Percentiles rank a stretch among this genome's conserved stretches.
These are phyloP conservation scores for Sporothrix globosa DNA, from an alignment of 2,329 filamentous ascomycete genomes.

Conservation along the genomic window DNA sequence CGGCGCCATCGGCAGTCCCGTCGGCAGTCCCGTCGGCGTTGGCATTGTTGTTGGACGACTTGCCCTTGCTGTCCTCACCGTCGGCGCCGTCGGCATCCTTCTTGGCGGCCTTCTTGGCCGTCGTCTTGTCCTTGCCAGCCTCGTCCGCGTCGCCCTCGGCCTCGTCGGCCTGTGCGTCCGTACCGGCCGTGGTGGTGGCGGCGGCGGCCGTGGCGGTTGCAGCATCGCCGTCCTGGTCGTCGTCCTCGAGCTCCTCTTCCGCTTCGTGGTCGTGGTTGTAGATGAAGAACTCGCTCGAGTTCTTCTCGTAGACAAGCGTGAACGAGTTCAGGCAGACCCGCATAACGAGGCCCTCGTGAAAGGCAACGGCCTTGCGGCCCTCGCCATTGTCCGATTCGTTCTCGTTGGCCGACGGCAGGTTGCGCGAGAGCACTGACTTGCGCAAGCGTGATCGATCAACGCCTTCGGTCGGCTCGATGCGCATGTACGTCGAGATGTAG, in stretches of 20 bases:
- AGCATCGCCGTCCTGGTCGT: conserved; percentile 15
- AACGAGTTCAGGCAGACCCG: conserved; percentile 78
- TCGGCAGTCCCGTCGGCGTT: not conserved
- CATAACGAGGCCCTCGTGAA: conserved; percentile 69
- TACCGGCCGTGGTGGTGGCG: not conserved
- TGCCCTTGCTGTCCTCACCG: not conserved
- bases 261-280: conserved; percentile 73
- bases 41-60: too few relatives aligned
- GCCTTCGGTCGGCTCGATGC: conserved; percentile 84
- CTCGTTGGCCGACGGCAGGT: conserved; percentile 65
- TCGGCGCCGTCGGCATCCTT: conserved; percentile 12
- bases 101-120: not conserved
- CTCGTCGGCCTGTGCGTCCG: not conserved
- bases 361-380: conserved; percentile 62
- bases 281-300: conserved; percentile 70
- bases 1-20: conserved; percentile 9
- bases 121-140: not conserved
- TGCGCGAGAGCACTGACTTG: conserved; percentile 71
- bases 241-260: conserved; percentile 29
- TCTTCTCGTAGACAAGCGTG: conserved; percentile 75
- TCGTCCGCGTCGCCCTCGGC: not conserved
- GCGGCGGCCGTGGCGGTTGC: not conserved
- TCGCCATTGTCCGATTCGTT: conserved; percentile 66
- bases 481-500: conserved; percentile 90
- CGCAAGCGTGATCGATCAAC: conserved; percentile 66